A percentile compares a stretch with the other conserved stretches of the same genome.
Evolutionary conservation across 257 asterid genomes (phyloP).

Genomic region (Solanum arcanum): DNA sequence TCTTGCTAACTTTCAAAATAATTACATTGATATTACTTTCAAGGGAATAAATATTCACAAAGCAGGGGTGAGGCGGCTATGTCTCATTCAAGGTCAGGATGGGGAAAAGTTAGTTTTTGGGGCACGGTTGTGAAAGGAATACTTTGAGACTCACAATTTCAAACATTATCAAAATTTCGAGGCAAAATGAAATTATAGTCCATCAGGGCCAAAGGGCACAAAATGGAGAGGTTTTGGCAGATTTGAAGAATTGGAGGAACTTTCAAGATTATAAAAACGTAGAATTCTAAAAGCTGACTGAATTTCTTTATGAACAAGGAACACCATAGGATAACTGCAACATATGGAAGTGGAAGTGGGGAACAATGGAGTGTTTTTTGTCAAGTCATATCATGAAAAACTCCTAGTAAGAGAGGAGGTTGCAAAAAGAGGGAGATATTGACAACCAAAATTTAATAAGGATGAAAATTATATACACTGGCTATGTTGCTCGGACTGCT

Average conservation of each 20-base stretch:
- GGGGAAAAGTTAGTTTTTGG: background rate
- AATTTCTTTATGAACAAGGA: background rate
- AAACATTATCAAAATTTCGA: background rate
- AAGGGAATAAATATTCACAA: background rate
- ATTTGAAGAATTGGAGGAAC: background rate
- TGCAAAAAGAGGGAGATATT: background rate
- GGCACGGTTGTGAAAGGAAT: background rate
- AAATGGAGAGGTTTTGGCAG: background rate
- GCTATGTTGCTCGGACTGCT: too few species aligned
- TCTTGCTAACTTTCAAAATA: background rate
- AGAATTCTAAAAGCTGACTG: background rate
- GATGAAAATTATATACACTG: background rate
- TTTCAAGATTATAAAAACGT: background rate
- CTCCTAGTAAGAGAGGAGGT: background rate
- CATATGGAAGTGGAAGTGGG: background rate
- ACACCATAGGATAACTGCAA: background rate
- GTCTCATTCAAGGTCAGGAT: background rate
- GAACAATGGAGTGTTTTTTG: background rate
- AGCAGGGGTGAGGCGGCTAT: background rate
- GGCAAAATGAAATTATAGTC: background rate
- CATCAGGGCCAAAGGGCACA: background rate
- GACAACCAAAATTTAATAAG: background rate
- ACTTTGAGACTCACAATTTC: background rate
- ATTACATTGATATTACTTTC: background rate
- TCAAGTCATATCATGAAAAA: background rate